Percentiles rank a stretch among this genome's conserved stretches.
Evolutionary conservation across 805 yeast species (phyloP).

Genomic region (Yarrowia sp.): DNA sequence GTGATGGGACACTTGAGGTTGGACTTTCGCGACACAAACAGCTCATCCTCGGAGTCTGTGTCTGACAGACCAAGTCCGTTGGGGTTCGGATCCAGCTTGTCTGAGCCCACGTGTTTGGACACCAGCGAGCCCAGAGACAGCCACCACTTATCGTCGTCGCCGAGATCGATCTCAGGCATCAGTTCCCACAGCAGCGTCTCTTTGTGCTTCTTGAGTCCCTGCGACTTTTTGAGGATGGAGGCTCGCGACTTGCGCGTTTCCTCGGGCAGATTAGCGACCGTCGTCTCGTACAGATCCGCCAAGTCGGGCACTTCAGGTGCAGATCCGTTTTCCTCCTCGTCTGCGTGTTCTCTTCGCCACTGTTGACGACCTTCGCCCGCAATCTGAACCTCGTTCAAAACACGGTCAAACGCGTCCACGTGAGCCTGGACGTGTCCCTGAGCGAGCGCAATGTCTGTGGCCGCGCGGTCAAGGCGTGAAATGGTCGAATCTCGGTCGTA

Average conservation of each 20-base stretch:
- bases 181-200: neutral
- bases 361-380: neutral
- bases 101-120: neutral
- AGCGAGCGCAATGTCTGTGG: neutral
- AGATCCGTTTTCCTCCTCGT: neutral
- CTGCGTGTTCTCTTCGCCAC: too few relatives aligned
- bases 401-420: neutral
- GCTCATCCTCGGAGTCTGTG: neutral
- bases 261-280: neutral
- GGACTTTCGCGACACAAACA: conserved; percentile 10
- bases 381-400: neutral
- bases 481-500: neutral
- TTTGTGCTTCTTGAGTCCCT: neutral
- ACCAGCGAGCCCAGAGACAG: neutral
- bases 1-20: conserved; percentile 20
- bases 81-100: neutral
- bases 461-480: neutral
- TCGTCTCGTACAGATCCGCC: too few relatives aligned
- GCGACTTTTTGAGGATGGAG: neutral
- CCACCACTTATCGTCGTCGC: neutral
- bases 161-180: neutral
- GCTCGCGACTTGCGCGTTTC: neutral
- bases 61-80: neutral
- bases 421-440: neutral
- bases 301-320: too few relatives aligned